Evolutionary conservation across 2,329 filamentous ascomycete species (phyloP).

Genomic region (Ophiostoma sp.): DNA sequence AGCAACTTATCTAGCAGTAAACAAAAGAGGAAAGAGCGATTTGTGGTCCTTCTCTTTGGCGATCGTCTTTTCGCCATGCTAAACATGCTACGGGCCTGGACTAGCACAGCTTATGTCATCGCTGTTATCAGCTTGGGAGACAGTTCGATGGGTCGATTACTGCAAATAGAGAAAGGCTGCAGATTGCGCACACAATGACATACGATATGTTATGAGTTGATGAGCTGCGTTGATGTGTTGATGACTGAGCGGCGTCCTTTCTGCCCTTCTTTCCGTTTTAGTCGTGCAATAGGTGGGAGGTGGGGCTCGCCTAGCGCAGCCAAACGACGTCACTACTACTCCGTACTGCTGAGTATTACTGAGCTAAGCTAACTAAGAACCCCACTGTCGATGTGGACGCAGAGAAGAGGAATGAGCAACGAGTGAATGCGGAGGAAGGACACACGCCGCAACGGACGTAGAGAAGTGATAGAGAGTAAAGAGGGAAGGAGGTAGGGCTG

Average conservation of each 20-base stretch:
- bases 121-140: not conserved
- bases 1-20: not conserved
- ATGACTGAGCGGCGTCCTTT: not conserved
- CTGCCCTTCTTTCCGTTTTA: not conserved
- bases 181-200: not conserved
- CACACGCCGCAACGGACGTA: not conserved
- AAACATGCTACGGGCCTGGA: not conserved
- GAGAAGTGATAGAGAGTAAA: not conserved
- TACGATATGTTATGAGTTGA: not conserved
- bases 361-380: conserved; percentile 4
- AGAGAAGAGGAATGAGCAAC: not conserved
- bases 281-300: not conserved
- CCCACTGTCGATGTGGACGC: conserved; percentile 5
- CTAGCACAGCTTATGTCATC: not conserved
- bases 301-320: conserved; percentile 9
- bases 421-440: not conserved
- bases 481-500: conserved; percentile 6
- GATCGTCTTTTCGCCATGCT: not conserved
- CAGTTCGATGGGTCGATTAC: not conserved
- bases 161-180: not conserved
- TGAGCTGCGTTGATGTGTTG: not conserved
- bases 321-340: conserved; percentile 8
- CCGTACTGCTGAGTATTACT: not conserved
- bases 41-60: not conserved
- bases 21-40: not conserved